Base-by-base conservation (phyloP, 2,329 filamentous ascomycete genomes). In the Drechmeria coniospora region DNA sequence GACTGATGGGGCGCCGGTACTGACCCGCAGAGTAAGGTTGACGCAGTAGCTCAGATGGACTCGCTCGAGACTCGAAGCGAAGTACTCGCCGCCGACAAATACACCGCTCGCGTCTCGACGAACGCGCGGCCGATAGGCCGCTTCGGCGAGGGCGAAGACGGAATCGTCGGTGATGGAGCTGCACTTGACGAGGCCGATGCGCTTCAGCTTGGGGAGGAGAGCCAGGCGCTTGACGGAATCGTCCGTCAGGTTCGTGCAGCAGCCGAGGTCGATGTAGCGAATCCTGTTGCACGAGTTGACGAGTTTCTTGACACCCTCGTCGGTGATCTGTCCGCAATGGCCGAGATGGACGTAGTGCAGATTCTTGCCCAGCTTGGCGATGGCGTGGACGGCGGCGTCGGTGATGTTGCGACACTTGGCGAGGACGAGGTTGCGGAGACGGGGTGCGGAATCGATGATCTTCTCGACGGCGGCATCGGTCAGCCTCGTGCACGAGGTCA, bases 41-140 rank as follows among this genome's bases (percentile, higher is more conserved):
- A 80, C 73, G 54, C 90, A 98, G 50, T 98, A 95, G 52, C 86
- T 94, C 21, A 98, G 65, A 60, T 98, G 90, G 8, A 98, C 90
- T 40, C 90, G 70, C 57, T 98, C 90, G 15, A 98, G 59, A 43
- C 79, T 86, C 13, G 63, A 62, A 32, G 62, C 61, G 29, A 59
- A 72, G 36, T 59, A 69, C 40, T 65, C 70, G 40, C 59, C 64
- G 26, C 50, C 59, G 34, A 58, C 51, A 32, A 50, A 53, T 42
- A 58, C 57, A 7, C 60, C 64, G 8, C 52, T 58, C 28, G 53
- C 50, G 33, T 68, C 65, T 32, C 62, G 56, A 14, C 63, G 57
- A 12, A 59, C 53, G 4, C 65, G 54, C 7, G 58, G 54, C 11
- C 65, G 61, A 26, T 62, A 63, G 33, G 71, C 76, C 2, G 78